Percentiles rank a stretch among this genome's conserved stretches.
Evolutionary conservation across 129 eudicot genomes (phyloP).

Genomic region (Mikania micrantha): DNA sequence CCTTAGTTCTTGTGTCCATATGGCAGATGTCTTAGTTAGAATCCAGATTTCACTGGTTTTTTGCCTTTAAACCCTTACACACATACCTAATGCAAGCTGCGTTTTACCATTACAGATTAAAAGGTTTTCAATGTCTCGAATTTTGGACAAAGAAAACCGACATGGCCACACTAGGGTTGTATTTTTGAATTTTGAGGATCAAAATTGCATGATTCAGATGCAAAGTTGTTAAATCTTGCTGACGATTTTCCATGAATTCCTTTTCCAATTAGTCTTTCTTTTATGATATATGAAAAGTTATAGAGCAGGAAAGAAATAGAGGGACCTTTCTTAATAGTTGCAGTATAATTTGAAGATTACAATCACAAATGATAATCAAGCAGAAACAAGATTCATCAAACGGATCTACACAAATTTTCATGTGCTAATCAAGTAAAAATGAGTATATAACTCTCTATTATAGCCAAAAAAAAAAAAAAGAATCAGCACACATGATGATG

Average conservation of each 20-base stretch:
- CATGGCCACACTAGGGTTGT: neutral
- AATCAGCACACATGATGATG: neutral
- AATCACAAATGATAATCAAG: neutral
- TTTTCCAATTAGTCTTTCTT: neutral
- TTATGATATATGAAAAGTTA: no score
- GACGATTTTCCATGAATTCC: neutral
- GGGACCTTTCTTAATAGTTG: neutral
- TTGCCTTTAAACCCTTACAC: no score
- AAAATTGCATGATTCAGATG: neutral
- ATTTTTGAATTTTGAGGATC: neutral
- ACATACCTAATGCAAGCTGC: no score
- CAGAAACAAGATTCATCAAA: neutral
- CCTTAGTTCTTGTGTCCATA: no score
- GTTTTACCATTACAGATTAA: no score
- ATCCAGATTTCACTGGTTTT: no score
- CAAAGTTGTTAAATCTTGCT: neutral
- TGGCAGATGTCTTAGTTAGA: no score
- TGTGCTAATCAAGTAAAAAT: neutral
- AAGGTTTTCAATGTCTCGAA: no score
- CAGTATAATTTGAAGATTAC: neutral
- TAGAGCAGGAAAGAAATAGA: neutral
- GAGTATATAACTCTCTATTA: neutral
- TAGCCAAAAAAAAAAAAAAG: no score
- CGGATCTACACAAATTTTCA: neutral
- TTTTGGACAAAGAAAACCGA: neutral